These are phyloP conservation scores for Agrocybe praecox DNA, from an alignment of 768 basidiomycete species.

Conservation along the genomic window DNA sequence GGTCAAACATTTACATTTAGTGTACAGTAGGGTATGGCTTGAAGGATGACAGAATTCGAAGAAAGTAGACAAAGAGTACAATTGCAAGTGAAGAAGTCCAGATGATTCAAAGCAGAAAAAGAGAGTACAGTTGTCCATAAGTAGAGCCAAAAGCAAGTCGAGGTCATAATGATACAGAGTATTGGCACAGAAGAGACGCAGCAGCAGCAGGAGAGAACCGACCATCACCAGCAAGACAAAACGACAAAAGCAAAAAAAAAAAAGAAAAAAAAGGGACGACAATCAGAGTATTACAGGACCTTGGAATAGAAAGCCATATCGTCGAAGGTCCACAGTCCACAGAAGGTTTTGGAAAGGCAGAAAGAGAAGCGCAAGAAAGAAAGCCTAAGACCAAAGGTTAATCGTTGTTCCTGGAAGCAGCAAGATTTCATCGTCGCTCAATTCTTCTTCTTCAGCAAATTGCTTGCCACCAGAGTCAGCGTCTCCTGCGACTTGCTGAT, in stretches of 20 bases:
- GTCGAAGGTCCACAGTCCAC: neutral
- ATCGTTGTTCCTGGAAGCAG: conserved; percentile 13
- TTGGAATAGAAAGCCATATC: neutral
- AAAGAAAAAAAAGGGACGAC: neutral
- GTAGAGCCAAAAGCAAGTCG: neutral
- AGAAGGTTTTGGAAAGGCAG: neutral
- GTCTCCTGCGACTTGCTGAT: conserved; percentile 11
- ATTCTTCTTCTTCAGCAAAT: conserved; percentile 7
- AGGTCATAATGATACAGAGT: neutral
- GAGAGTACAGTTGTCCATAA: too few species aligned
- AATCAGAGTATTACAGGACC: neutral
- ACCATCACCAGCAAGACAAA: neutral
- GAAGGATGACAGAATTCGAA: too few species aligned
- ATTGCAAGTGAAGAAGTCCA: too few species aligned
- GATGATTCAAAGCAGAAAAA: neutral
- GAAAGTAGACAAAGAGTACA: too few species aligned
- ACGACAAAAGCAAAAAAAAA: neutral
- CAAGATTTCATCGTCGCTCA: conserved; percentile 27
- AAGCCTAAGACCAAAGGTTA: conserved; percentile 2
- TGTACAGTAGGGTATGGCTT: too few species aligned
- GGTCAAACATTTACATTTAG: too few species aligned
- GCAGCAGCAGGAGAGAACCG: neutral
- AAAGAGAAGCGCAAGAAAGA: neutral
- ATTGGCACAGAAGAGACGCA: neutral
- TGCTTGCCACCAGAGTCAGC: conserved; percentile 8